Evolutionary conservation across 179 eudicot genomes (phyloP).

Genomic region (Nepenthes alata): DNA sequence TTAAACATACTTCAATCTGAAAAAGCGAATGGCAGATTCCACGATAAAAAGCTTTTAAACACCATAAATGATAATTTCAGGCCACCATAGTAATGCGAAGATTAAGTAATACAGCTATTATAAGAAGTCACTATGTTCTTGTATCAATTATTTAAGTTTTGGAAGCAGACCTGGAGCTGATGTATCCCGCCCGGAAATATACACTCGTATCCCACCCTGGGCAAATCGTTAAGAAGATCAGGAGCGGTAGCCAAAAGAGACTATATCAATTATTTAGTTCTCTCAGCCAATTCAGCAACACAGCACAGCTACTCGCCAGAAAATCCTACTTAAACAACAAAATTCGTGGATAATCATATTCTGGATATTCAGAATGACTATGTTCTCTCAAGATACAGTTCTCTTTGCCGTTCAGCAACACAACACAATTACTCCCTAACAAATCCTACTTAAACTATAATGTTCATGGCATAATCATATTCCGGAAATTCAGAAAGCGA

Average conservation of each 20-base stretch:
- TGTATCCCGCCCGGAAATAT: neutral
- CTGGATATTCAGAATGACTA: too few species aligned
- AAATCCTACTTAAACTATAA: neutral
- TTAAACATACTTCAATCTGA: too few species aligned
- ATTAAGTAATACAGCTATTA: too few species aligned
- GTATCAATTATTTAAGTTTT: neutral
- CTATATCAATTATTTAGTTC: neutral
- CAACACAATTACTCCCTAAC: neutral
- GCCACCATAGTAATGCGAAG: too few species aligned
- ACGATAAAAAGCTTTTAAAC: too few species aligned
- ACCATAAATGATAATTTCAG: too few species aligned
- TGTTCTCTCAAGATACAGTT: neutral
- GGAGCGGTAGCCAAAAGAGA: neutral
- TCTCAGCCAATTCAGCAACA: neutral
- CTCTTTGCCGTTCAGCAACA: neutral
- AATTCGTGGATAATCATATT: too few species aligned
- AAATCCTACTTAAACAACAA: too few species aligned
- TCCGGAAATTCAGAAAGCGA: too few species aligned
- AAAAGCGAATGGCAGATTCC: too few species aligned
- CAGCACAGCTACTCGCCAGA: too few species aligned
- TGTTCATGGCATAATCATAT: neutral
- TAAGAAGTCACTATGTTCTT: too few species aligned
- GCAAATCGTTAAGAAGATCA: neutral
- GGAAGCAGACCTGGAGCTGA: slow-evolving; percentile 1
- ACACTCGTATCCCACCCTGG: slow-evolving; percentile 6